These are phyloP conservation scores for Achaetomiella virescens DNA, from an alignment of 495 filamentous ascomycete species.

Conservation along the genomic window DNA sequence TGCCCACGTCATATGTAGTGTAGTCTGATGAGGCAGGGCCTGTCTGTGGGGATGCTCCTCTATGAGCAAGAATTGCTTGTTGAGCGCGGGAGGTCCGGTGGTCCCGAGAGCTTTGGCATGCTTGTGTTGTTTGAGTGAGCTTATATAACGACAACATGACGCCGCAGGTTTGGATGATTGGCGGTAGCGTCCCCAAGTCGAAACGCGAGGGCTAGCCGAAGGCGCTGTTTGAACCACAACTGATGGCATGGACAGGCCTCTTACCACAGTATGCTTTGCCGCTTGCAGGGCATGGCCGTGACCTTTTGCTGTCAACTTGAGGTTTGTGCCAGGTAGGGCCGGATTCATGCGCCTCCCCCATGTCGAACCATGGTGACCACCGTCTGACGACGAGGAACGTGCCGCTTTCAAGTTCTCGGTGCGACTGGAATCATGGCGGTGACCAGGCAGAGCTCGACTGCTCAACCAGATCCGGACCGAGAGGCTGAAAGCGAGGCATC, in stretches of 20 bases:
- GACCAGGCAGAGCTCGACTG: neutral
- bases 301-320: conserved; percentile 1
- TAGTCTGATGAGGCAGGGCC: neutral
- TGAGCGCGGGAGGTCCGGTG: neutral
- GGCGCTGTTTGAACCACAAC: neutral
- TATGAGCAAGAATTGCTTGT: neutral
- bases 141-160: neutral
- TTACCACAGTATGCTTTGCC: conserved; percentile 13
- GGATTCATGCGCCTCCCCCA: conserved; percentile 10
- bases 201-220: neutral
- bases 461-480: neutral
- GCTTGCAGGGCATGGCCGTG: neutral
- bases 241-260: neutral
- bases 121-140: neutral
- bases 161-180: neutral
- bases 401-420: neutral
- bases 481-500: neutral
- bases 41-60: neutral
- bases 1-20: too few species aligned
- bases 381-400: neutral
- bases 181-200: neutral
- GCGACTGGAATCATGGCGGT: neutral
- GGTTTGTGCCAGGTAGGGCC: neutral
- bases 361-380: neutral
- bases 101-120: neutral